Conservation (phyloP, 768 basidiomycete genomes). For the Hydnomerulius pinastri region DNA sequence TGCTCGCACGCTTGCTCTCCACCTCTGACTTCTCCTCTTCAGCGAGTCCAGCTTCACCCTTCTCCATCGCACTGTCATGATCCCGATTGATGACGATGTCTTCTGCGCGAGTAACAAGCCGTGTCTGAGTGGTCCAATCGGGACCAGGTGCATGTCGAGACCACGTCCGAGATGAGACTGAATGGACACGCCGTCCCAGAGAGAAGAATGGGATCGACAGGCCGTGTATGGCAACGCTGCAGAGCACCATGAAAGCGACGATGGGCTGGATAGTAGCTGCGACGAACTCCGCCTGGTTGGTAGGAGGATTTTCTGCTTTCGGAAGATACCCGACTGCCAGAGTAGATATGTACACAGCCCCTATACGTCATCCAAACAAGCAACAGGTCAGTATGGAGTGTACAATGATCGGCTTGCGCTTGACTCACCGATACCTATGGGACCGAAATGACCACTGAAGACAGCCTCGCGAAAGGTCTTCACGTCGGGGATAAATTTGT, state of each 20-base stretch:
- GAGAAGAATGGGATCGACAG: constrained; percentile 95
- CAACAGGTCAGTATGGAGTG: constrained; percentile 3
- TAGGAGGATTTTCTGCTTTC: constrained; percentile 43
- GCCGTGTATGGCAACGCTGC: constrained; percentile 85
- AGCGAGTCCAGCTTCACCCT: constrained; percentile 37
- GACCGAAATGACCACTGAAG: constrained; percentile 95
- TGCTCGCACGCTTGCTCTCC: constrained; percentile 26
- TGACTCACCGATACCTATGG: constrained; percentile 70
- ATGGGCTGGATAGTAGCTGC: constrained; percentile 86
- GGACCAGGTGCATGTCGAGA: constrained; percentile 74
- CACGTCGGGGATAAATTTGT: constrained; percentile 94
- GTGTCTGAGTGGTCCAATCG: constrained; percentile 83
- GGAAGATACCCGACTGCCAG: constrained; percentile 68
- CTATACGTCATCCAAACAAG: constrained; percentile 33
- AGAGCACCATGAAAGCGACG: constrained; percentile 92
- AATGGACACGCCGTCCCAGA: constrained; percentile 88
- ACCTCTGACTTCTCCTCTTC: constrained; percentile 31
- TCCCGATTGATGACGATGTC: constrained; percentile 89
- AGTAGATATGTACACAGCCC: constrained; percentile 92
- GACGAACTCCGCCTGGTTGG: constrained; percentile 63
- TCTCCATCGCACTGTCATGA: constrained; percentile 51
- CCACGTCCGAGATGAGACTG: constrained; percentile 77
- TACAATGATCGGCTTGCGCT: background rate
- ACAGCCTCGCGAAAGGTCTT: constrained; percentile 93
- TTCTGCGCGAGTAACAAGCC: constrained; percentile 67